phyloP scores from a whole-genome alignment of 1,284 basidiomycete species.

The Macrocystidia cucumis region DNA sequence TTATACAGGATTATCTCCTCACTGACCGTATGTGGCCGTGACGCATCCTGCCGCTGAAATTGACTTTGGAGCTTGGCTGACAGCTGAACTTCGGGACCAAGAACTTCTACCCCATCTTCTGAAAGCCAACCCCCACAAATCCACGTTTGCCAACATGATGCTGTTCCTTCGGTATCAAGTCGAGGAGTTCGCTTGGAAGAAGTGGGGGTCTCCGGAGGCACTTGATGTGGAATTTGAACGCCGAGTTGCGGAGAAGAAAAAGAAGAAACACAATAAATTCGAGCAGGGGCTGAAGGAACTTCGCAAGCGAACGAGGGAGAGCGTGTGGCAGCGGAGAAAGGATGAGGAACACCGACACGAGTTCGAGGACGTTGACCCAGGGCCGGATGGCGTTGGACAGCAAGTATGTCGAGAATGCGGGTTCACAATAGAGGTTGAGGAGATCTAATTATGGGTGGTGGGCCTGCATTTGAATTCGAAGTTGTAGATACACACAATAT shows the following conservation, averaged over 20 bases:
- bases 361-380: conserved; percentile 47
- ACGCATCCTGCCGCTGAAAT: background rate
- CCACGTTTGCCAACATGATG: conserved; percentile 99
- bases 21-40: conserved; percentile 63
- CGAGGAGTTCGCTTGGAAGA: conserved; percentile 94
- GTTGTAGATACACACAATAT: too few species aligned
- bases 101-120: conserved; percentile 91
- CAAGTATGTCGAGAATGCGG: conserved; percentile 85
- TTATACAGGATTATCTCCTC: conserved; percentile 73
- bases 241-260: conserved; percentile 78
- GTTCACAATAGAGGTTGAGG: conserved; percentile 82
- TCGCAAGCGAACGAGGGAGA: conserved; percentile 79
- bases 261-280: conserved; percentile 91
- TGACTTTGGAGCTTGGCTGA: conserved; percentile 1
- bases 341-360: conserved; percentile 85
- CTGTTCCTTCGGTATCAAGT: conserved; percentile 92
- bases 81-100: conserved; percentile 89
- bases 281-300: conserved; percentile 81
- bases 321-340: conserved; percentile 81
- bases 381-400: conserved; percentile 43
- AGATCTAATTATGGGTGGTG: conserved; percentile 2
- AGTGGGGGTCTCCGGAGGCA: conserved; percentile 93
- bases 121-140: conserved; percentile 95
- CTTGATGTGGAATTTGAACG: conserved; percentile 86
- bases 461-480: too few species aligned